Evolutionary conservation across 352 stramenopile genomes (phyloP).

Genomic region (Pythium rishiriense): DNA sequence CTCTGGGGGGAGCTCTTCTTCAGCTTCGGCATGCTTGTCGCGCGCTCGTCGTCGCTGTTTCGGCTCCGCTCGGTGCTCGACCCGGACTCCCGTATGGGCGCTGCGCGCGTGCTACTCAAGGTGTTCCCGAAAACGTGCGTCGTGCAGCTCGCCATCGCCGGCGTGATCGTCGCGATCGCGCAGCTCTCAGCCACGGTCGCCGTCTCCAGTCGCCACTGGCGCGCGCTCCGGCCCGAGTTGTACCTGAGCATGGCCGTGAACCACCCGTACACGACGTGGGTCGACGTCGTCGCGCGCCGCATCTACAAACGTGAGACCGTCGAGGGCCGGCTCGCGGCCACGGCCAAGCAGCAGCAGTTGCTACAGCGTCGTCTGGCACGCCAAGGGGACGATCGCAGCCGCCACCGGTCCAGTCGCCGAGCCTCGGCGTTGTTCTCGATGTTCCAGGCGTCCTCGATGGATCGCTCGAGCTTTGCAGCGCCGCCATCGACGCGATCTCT

Average conservation of each 20-base stretch:
- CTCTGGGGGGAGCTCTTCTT: background rate
- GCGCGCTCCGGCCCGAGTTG: background rate
- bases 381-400: no score
- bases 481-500: no score
- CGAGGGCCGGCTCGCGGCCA: background rate
- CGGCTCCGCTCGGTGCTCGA: background rate
- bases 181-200: background rate
- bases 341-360: background rate
- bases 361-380: background rate
- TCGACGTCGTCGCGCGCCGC: background rate
- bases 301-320: background rate
- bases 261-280: conserved; percentile 1
- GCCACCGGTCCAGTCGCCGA: no score
- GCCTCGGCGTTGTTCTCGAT: no score
- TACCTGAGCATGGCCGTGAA: conserved; percentile 1
- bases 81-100: background rate
- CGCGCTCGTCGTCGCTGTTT: background rate
- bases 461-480: no score
- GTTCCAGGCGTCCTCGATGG: no score
- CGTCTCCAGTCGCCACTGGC: background rate
- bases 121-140: background rate
- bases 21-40: background rate
- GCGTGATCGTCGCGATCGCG: background rate
- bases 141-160: background rate
- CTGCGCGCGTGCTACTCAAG: no score